phyloP scores from a whole-genome alignment of 345 rosid genomes.

The Dovyalis caffra region DNA sequence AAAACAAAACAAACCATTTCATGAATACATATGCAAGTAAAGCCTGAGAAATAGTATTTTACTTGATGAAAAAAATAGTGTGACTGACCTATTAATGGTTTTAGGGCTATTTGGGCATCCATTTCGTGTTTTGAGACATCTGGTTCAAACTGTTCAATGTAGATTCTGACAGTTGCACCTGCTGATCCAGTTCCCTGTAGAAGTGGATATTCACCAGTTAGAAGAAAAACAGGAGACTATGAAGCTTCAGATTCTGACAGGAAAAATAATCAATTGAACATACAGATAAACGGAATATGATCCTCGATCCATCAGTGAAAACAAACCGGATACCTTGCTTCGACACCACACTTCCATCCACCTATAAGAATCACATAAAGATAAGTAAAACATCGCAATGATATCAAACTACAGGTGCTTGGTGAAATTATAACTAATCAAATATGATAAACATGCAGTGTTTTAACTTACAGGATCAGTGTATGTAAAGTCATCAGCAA shows the following conservation, averaged over 20 bases:
- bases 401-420: not conserved
- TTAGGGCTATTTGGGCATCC: constrained; percentile 86
- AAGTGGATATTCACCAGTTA: constrained; percentile 6
- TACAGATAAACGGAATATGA: constrained; percentile 86
- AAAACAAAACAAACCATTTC: constrained; percentile 27
- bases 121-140: constrained; percentile 78
- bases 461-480: constrained; percentile 80
- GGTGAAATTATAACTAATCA: not conserved
- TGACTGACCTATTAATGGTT: constrained; percentile 75
- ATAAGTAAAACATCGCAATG: constrained; percentile 12
- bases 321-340: constrained; percentile 96
- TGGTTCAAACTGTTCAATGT: constrained; percentile 78
- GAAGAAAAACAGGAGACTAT: not conserved
- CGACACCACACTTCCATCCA: constrained; percentile 86
- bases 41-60: not conserved
- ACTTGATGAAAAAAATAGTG: constrained; percentile 1
- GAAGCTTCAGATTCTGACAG: constrained; percentile 12
- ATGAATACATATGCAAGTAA: constrained; percentile 3
- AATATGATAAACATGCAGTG: not conserved
- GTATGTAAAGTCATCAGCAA: constrained; percentile 87
- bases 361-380: constrained; percentile 43
- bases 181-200: constrained; percentile 93
- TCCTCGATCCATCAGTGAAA: constrained; percentile 86
- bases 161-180: constrained; percentile 84
- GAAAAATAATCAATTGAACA: constrained; percentile 19